These are phyloP conservation scores for Melastoma candidum DNA, from an alignment of 441 rosid genomes.

Conservation along the genomic window DNA sequence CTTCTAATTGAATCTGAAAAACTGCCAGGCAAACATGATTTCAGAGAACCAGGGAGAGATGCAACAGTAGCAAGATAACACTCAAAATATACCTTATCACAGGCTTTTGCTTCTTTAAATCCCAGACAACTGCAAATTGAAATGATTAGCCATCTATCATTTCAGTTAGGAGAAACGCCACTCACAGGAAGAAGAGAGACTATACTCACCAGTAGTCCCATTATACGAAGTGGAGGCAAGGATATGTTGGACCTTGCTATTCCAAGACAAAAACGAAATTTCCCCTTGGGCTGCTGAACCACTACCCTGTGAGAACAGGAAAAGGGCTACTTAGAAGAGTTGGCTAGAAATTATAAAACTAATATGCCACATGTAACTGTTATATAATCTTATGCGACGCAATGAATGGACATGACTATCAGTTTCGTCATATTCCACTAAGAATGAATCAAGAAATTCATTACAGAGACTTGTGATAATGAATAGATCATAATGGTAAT, in stretches of 20 bases:
- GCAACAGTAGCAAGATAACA: conserved; percentile 6
- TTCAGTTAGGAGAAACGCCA: conserved; percentile 5
- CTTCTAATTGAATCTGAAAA: conserved; percentile 82
- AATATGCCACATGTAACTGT: no score
- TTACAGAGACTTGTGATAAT: no score
- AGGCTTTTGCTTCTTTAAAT: conserved; percentile 93
- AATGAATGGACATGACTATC: no score
- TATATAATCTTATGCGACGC: no score
- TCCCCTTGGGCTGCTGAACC: conserved; percentile 96
- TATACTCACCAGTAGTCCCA: conserved; percentile 88
- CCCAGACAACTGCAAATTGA: conserved; percentile 79
- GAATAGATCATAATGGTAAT: no score
- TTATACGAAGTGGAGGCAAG: conserved; percentile 88
- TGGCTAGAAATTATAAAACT: no score
- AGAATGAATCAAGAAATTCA: no score
- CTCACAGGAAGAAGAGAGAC: conserved; percentile 6
- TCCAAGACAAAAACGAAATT: conserved; percentile 96
- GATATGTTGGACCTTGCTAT: conserved; percentile 86
- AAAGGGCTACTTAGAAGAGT: conserved; percentile 6
- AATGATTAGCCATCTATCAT: conserved; percentile 5
- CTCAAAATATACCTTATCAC: conserved; percentile 58
- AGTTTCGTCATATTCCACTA: no score
- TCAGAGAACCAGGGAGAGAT: conserved; percentile 8
- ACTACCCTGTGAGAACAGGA: conserved; percentile 53
- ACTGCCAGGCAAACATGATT: conserved; percentile 34